Evolutionary conservation across 352 stramenopile genomes (phyloP), one percentile per base, ranked within the genome.

Genomic region (Pythium rhizo-oryzae): DNA sequence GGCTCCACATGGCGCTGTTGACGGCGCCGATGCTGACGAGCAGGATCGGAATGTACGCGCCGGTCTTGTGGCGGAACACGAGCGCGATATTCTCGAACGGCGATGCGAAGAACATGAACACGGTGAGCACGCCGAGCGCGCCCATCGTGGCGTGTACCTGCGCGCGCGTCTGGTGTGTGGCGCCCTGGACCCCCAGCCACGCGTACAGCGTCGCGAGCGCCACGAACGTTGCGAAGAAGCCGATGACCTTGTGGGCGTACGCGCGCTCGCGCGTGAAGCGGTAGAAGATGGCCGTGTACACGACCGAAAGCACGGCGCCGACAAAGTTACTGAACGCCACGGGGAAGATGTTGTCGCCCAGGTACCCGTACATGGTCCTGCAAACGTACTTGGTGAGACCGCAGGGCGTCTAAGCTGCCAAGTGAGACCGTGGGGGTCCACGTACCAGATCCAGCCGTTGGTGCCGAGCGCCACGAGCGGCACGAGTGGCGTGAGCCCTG

Each of bases 51-150:
- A 89, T 81, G 72, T 77, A 80, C 23, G 81, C 70, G 0, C 71
- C 76, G 7, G 73, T 80, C 25, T 76, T 76, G 74, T 77, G 76
- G 65, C 70, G 77, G 54, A 87, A 49, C 25, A 89, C 81, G 25
- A 83, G 68, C 25, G 59, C 66, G 59, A 87, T 74, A 49, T 82
- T 89, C 47, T 84, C 75, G 46, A 87, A 89, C 15, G 81, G 81
- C 46, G 79, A 87, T 41, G 71, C 76, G 71, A 85, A 87, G 18
- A 89, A 78, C 65, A 87, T 67, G 50, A 89, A 50, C 5, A 74
- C 77, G 18, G 83, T 78, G 8, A 79, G 21, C 43, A 84, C 76
- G 11, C 70, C 71, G 39, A 83, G 28, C 43, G 72, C 78, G 0
- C 75, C 77, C 19, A 81, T 67, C 13, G 78, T 54, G 41, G 68